Base-by-base conservation (phyloP, 2,329 filamentous ascomycete species). In the Coniella lustricola region DNA sequence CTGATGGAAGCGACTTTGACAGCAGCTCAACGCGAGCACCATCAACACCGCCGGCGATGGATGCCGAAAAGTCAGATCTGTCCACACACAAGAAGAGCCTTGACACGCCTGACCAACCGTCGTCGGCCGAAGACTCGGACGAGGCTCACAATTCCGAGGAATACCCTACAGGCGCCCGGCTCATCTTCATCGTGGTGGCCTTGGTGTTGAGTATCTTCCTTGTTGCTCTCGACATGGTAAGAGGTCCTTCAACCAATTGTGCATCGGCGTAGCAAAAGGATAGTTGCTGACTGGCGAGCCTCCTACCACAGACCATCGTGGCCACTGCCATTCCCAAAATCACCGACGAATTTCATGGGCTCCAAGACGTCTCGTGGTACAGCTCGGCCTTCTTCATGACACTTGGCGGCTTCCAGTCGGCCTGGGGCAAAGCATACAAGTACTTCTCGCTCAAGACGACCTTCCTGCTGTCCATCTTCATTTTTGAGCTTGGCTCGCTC, bases 151-250 rank as follows among this genome's bases (percentile, higher is more conserved):
- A n/a, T 14, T 14, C 17, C 2, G 44, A 25, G 7, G 52, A 50
- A 25, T 73, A 72, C 47, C 70, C 69, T 2, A 54, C 59, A 7
- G 70, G 69, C 9, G 48, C 63, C 48, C 63, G 64, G 49, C 61
- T 73, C 49, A 51, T 60, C 44, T 65, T 71, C 54, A 71, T 77
- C 45, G 64, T 76, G 16, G 49, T 72, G 21, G 71, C 74, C 17
- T 59, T 77, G 7, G 62, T 71, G 7, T 59, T 76, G 34, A 67
- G 65, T 49, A 66, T 76, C 42, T 77, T 77, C 55, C 62, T 76
- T n/a, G 62, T 74, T 42, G 66, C 72, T 42, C 64, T 76, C 10
- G 72, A 76, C 37, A 69, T 70, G 64, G 67, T 70, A 55, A 35
- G 62, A 58, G 7, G 13, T 18, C 12, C 17, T 8, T 17, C 36